A percentile compares a stretch with the other conserved stretches of the same genome.
These are phyloP conservation scores for Fusarium ramigenum DNA, from an alignment of 2,329 filamentous ascomycete genomes.

Conservation along the genomic window DNA sequence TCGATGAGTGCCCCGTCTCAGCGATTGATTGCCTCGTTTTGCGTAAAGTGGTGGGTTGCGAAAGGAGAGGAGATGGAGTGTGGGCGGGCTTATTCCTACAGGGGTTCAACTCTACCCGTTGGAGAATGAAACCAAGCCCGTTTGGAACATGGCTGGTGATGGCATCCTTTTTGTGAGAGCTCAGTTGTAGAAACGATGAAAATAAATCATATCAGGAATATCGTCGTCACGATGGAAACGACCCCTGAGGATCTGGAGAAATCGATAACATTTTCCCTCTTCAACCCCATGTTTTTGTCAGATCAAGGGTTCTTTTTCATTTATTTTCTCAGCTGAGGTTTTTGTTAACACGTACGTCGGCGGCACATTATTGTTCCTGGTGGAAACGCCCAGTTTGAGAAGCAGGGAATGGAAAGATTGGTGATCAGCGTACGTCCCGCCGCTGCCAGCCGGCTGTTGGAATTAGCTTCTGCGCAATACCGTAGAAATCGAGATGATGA, in stretches of 20 bases:
- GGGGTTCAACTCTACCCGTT: conserved; percentile 19
- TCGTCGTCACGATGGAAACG: neutral
- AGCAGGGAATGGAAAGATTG: conserved; percentile 31
- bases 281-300: neutral
- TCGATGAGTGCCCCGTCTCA: conserved; percentile 39
- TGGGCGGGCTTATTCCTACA: conserved; percentile 11
- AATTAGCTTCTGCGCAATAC: conserved; percentile 3
- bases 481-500: conserved; percentile 10
- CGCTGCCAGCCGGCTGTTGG: conserved; percentile 12
- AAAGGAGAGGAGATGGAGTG: conserved; percentile 36
- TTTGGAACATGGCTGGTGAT: conserved; percentile 23
- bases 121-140: conserved; percentile 14
- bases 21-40: conserved; percentile 46
- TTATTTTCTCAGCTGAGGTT: neutral
- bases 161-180: conserved; percentile 19
- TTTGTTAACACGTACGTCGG: conserved; percentile 4
- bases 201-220: conserved; percentile 1
- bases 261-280: conserved; percentile 1
- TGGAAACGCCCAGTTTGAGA: conserved; percentile 12
- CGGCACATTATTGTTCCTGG: conserved; percentile 21
- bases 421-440: conserved; percentile 28
- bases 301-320: neutral
- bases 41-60: conserved; percentile 33
- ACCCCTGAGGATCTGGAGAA: neutral
- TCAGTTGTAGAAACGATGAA: conserved; percentile 10